Evolutionary conservation across 108 stramenopile species (phyloP).

Genomic region (Thalassiosira profunda): DNA sequence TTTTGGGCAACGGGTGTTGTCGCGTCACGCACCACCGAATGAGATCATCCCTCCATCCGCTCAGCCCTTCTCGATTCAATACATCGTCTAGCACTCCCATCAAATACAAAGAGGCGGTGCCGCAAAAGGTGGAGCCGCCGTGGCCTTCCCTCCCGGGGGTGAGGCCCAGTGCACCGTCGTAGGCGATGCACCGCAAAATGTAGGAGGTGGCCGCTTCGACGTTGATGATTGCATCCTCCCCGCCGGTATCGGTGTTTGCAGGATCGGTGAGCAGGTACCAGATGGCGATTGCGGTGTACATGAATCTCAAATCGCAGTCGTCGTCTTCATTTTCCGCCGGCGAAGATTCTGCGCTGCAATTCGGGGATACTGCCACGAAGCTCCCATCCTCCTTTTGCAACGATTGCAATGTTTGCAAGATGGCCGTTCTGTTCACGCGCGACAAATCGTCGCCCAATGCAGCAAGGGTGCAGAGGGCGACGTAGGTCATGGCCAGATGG

Average conservation of each 20-base stretch:
- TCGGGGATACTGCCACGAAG: conserved; percentile 29
- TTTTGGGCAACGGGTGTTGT: conserved; percentile 37
- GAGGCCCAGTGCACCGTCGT: conserved; percentile 75
- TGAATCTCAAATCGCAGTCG: conserved; percentile 88
- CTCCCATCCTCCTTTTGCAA: conserved; percentile 65
- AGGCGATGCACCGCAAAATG: conserved; percentile 61
- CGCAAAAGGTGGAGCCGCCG: conserved; percentile 92
- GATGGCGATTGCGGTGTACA: conserved; percentile 86
- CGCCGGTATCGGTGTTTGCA: conserved; percentile 44
- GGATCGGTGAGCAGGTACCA: conserved; percentile 64
- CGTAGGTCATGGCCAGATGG: conserved; percentile 89
- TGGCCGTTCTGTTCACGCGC: conserved; percentile 43
- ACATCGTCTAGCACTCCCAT: conserved; percentile 72
- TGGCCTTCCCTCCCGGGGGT: conserved; percentile 80
- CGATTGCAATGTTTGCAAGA: conserved; percentile 35
- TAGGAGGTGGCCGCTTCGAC: conserved; percentile 27
- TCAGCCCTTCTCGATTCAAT: conserved; percentile 15
- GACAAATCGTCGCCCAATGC: conserved; percentile 75
- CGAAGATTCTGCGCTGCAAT: not conserved
- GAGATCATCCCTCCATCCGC: conserved; percentile 59
- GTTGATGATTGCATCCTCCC: conserved; percentile 22
- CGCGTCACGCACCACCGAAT: conserved; percentile 76
- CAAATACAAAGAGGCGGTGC: conserved; percentile 67
- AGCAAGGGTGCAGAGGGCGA: conserved; percentile 71
- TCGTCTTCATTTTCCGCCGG: conserved; percentile 17